These are phyloP conservation scores for Triticum dicoccoides DNA, from an alignment of 176 grass and related monocot genomes.

Conservation along the genomic window DNA sequence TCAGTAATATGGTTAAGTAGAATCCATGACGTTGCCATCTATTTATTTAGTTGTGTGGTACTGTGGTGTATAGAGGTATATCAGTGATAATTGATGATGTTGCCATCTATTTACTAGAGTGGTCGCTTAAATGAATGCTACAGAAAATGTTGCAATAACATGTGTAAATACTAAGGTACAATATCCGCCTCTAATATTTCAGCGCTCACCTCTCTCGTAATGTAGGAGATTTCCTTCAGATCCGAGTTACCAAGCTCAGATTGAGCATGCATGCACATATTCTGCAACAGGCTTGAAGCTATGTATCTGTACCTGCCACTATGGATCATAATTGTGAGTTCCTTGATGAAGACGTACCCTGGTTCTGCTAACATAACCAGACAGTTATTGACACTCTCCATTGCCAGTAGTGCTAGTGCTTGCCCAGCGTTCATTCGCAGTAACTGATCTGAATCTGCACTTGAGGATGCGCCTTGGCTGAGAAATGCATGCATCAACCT, in stretches of 20 bases:
- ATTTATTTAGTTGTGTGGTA: not conserved
- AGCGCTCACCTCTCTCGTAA: not conserved
- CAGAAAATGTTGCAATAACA: no score
- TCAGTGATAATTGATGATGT: not conserved
- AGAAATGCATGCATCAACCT: not conserved
- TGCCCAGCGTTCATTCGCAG: not conserved
- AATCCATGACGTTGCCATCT: not conserved
- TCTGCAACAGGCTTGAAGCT: not conserved
- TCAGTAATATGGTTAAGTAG: not conserved
- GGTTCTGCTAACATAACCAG: not conserved
- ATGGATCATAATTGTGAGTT: not conserved
- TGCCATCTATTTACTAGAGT: no score
- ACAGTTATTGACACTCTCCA: not conserved
- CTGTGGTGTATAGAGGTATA: no score
- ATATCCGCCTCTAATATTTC: no score
- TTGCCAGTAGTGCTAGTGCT: not conserved
- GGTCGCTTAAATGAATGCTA: no score
- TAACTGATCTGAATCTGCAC: not conserved
- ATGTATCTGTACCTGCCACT: not conserved
- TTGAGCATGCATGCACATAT: not conserved
- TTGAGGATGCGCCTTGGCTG: not conserved
- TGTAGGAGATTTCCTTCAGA: not conserved
- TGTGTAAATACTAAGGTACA: no score
- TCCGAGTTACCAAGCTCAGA: not conserved
- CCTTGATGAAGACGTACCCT: not conserved